phyloP scores from a whole-genome alignment of 2,329 filamentous ascomycete species.

The Dothideomycetes sp. region DNA sequence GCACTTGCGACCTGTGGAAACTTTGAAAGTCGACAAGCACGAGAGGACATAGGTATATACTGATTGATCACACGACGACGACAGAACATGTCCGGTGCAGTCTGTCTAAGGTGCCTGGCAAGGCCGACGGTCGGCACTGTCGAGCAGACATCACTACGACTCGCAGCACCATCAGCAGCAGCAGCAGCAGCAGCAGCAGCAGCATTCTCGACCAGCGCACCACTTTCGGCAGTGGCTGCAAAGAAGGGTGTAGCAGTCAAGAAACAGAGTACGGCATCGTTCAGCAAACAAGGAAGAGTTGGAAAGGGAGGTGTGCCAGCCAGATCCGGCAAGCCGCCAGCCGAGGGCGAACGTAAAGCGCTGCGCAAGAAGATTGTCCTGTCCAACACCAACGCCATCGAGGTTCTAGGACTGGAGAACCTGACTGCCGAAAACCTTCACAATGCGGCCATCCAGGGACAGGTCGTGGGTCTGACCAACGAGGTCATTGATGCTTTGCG shows the following conservation, averaged over 20 bases:
- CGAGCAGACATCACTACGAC: slow-evolving; percentile 11
- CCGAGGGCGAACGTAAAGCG: slow-evolving; percentile 73
- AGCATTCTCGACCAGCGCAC: slow-evolving; percentile 27
- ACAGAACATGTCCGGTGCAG: slow-evolving; percentile 19
- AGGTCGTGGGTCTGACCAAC: slow-evolving; percentile 60
- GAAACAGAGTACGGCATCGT: slow-evolving; percentile 10
- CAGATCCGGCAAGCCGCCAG: slow-evolving; percentile 21
- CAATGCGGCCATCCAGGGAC: slow-evolving; percentile 49
- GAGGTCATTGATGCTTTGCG: slow-evolving; percentile 69
- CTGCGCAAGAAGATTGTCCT: slow-evolving; percentile 82
- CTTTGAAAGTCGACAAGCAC: slow-evolving; percentile 2
- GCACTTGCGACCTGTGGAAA: slow-evolving; percentile 4
- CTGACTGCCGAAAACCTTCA: slow-evolving; percentile 49
- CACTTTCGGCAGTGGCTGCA: slow-evolving; percentile 22
- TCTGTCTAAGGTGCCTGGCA: slow-evolving; percentile 19
- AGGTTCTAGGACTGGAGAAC: slow-evolving; percentile 58
- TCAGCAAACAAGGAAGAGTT: slow-evolving; percentile 19
- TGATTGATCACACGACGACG: too few species aligned
- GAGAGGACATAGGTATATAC: slow-evolving; percentile 7
- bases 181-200: slow-evolving; percentile 17
- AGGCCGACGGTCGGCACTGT: slow-evolving; percentile 11
- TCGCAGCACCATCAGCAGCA: too few species aligned
- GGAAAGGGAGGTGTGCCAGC: slow-evolving; percentile 20
- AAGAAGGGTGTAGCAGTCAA: slow-evolving; percentile 20
- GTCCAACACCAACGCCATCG: slow-evolving; percentile 86